Conservation (phyloP, 1,139 yeast species). For the Taiozyma sp. region DNA sequence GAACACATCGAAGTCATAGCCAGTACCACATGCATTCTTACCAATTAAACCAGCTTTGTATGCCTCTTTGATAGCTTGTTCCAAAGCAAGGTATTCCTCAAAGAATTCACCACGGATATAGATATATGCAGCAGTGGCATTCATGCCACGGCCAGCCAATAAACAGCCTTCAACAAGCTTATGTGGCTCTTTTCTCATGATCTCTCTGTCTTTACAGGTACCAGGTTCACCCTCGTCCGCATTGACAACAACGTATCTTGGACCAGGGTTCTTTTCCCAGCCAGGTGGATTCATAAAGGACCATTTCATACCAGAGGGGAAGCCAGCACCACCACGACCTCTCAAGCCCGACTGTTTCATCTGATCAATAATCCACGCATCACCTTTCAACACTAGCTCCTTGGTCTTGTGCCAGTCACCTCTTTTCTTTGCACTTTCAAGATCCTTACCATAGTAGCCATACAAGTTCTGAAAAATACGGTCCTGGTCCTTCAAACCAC, state of each 20-base stretch:
- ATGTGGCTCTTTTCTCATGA: conserved; percentile 86
- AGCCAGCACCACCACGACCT: conserved; percentile 94
- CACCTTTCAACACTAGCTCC: conserved; percentile 77
- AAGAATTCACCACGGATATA: conserved; percentile 88
- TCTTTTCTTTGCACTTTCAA: conserved; percentile 69
- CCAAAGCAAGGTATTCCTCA: conserved; percentile 68
- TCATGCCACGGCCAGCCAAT: conserved; percentile 86
- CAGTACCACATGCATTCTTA: conserved; percentile 82
- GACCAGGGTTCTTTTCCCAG: conserved; percentile 85
- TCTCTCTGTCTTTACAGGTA: conserved; percentile 87
- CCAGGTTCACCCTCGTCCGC: conserved; percentile 97
- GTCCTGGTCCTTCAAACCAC: conserved; percentile 77
- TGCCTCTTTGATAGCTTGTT: conserved; percentile 81
- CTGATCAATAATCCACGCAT: conserved; percentile 84
- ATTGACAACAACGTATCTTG: conserved; percentile 81
- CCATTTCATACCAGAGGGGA: conserved; percentile 89
- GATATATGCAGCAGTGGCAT: conserved; percentile 87
- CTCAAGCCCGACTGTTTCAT: conserved; percentile 80
- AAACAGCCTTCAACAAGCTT: conserved; percentile 86
- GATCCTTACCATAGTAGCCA: conserved; percentile 68
- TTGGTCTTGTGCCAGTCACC: conserved; percentile 93
- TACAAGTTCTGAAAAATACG: conserved; percentile 83
- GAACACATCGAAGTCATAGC: conserved; percentile 76
- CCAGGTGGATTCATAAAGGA: conserved; percentile 94
- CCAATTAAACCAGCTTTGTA: conserved; percentile 77